Conservation (phyloP, 192 early-diverging fungal species). For the Backusella parvicylindrica region DNA sequence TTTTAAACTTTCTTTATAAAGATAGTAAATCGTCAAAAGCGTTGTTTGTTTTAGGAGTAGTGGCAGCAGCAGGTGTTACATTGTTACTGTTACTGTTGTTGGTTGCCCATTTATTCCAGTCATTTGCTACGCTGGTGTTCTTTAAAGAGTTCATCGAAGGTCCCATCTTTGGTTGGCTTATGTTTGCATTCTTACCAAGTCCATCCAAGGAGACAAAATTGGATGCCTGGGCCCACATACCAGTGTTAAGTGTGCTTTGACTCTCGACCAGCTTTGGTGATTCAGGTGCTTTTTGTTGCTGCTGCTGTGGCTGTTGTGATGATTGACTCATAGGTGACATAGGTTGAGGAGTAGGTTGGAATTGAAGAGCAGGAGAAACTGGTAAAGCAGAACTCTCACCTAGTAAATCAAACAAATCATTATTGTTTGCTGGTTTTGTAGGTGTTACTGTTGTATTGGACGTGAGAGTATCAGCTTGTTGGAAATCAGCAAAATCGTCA, state of each 20-base stretch:
- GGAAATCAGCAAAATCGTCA: slow-evolving; percentile 69
- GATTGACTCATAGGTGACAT: slow-evolving; percentile 8
- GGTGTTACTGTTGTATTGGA: background rate
- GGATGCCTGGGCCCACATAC: slow-evolving; percentile 70
- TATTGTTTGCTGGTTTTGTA: slow-evolving; percentile 22
- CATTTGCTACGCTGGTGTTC: slow-evolving; percentile 24
- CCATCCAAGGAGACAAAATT: slow-evolving; percentile 70
- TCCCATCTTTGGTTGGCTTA: slow-evolving; percentile 32
- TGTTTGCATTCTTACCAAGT: slow-evolving; percentile 54
- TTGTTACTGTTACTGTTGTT: background rate
- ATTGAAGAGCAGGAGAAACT: background rate
- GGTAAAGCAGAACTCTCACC: slow-evolving; percentile 15
- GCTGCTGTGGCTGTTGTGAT: slow-evolving; percentile 1
- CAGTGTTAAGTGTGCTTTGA: slow-evolving; percentile 24
- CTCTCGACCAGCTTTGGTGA: slow-evolving; percentile 20
- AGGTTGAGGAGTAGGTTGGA: slow-evolving; percentile 7
- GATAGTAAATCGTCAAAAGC: slow-evolving; percentile 29
- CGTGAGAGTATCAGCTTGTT: slow-evolving; percentile 43
- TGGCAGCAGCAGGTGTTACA: background rate
- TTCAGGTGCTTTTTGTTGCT: slow-evolving; percentile 3
- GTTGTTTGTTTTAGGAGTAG: background rate
- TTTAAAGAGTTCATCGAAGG: slow-evolving; percentile 58
- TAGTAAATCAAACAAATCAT: slow-evolving; percentile 29
- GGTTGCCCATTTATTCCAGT: slow-evolving; percentile 29
- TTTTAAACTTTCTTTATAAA: background rate